Conservation (phyloP, 2,329 filamentous ascomycete species). For the Coniochaeta hoffmannii region DNA sequence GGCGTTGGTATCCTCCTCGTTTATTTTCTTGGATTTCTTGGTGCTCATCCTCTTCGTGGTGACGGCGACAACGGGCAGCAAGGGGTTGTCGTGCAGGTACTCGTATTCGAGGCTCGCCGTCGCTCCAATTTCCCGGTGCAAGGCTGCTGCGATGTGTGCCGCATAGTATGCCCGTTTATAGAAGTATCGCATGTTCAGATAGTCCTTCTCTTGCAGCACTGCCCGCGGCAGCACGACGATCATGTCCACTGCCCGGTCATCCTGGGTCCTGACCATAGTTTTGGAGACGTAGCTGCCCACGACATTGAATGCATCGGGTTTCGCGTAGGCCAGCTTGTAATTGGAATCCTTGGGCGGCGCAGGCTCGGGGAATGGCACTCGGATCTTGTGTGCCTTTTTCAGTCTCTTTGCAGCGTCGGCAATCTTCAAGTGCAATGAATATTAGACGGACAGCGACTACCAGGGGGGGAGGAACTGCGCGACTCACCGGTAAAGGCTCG, state of each 20-base stretch:
- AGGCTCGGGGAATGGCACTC: slow-evolving; percentile 81
- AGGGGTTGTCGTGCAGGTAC: slow-evolving; percentile 62
- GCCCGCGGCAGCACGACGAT: slow-evolving; percentile 74
- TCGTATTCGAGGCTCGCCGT: slow-evolving; percentile 55
- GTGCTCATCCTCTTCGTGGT: slow-evolving; percentile 25
- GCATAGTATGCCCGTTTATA: slow-evolving; percentile 91
- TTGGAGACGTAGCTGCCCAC: slow-evolving; percentile 79
- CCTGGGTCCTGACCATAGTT: slow-evolving; percentile 61
- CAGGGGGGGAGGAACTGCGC: background rate
- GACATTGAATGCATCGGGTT: slow-evolving; percentile 74
- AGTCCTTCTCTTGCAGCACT: slow-evolving; percentile 91
- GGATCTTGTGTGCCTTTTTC: slow-evolving; percentile 58
- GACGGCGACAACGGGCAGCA: slow-evolving; percentile 61
- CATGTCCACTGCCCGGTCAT: slow-evolving; percentile 63
- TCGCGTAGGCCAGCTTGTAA: slow-evolving; percentile 73
- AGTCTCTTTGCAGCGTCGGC: slow-evolving; percentile 59
- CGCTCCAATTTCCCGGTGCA: slow-evolving; percentile 50
- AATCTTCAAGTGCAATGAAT: slow-evolving; percentile 55
- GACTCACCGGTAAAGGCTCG: slow-evolving; percentile 40
- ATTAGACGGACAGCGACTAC: background rate
- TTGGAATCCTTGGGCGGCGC: slow-evolving; percentile 66
- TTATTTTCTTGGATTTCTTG: background rate
- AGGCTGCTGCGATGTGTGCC: slow-evolving; percentile 66
- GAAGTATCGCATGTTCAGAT: slow-evolving; percentile 86
- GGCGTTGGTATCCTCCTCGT: slow-evolving; percentile 9